Evolutionary conservation across 225 moss, liverwort and hornwort species (phyloP).

Genomic region (Sphagnum tenellum): DNA sequence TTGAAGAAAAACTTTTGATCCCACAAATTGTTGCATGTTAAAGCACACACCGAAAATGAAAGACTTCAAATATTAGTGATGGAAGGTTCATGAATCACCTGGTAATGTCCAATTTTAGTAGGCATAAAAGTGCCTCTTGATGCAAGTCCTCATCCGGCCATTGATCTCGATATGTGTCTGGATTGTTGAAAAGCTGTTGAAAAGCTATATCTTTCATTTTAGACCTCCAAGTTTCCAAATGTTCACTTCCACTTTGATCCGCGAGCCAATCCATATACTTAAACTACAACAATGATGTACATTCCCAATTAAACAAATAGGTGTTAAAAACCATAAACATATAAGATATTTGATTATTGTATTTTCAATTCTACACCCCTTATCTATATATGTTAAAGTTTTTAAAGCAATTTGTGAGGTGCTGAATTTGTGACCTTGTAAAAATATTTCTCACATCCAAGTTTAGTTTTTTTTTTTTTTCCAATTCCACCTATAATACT

Average conservation of each 20-base stretch:
- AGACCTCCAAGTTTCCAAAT: constrained; percentile 22
- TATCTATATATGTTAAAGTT: too few relatives aligned
- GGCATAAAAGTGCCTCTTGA: constrained; percentile 12
- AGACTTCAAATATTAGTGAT: too few relatives aligned
- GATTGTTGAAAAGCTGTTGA: constrained; percentile 6
- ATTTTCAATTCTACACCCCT: too few relatives aligned
- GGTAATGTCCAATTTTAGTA: constrained; percentile 10
- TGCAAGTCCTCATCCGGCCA: constrained; percentile 52
- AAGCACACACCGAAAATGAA: too few relatives aligned
- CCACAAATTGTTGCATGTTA: too few relatives aligned
- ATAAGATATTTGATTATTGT: background rate
- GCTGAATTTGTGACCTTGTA: too few relatives aligned
- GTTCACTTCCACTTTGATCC: constrained; percentile 44
- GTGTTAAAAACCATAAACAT: background rate
- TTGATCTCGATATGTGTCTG: constrained; percentile 52
- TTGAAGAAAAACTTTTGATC: too few relatives aligned
- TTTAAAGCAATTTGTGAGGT: too few relatives aligned
- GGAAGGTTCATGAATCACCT: background rate
- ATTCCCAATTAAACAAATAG: background rate
- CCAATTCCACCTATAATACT: too few relatives aligned
- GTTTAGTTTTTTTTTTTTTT: too few relatives aligned
- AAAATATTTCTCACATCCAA: too few relatives aligned
- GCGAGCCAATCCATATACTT: constrained; percentile 59
- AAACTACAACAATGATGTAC: constrained; percentile 24
- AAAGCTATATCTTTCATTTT: constrained; percentile 7